A percentile compares a stretch with the other conserved stretches of the same genome.
phyloP scores from a whole-genome alignment of 2,329 filamentous ascomycete genomes.

The Fusarium anguioides region DNA sequence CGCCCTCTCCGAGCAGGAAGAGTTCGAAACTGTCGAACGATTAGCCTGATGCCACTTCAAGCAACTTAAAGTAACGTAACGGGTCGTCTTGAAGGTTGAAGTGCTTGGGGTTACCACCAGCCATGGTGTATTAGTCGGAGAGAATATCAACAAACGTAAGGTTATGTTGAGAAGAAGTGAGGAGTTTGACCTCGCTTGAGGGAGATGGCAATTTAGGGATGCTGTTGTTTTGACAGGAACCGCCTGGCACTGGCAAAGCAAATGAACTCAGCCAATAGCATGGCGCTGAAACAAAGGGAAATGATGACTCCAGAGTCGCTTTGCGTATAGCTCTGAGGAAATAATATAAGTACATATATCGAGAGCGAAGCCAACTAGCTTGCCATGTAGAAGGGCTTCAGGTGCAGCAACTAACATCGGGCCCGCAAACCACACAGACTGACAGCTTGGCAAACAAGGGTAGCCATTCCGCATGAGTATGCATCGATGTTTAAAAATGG shows the following conservation, averaged over 20 bases:
- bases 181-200: not conserved
- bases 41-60: constrained; percentile 36
- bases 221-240: not conserved
- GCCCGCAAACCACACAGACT: not conserved
- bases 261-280: not conserved
- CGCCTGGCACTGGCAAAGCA: constrained; percentile 18
- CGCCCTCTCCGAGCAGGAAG: constrained; percentile 85
- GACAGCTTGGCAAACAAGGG: not conserved
- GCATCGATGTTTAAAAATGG: not conserved
- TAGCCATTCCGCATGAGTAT: not conserved
- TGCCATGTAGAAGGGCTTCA: not conserved
- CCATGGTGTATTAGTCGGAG: constrained; percentile 42
- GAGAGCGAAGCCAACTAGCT: not conserved
- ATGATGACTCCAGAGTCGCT: not conserved
- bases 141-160: not conserved
- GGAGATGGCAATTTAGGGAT: not conserved
- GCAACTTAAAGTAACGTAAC: constrained; percentile 46
- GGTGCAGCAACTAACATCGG: not conserved
- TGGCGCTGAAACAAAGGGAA: not conserved
- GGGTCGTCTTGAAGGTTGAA: constrained; percentile 52
- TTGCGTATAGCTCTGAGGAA: not conserved
- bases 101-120: constrained; percentile 54
- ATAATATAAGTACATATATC: not conserved
- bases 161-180: not conserved
- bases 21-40: constrained; percentile 80